Evolutionary conservation across 2,329 filamentous ascomycete genomes (phyloP).

Genomic region (Clonostachys rosea): DNA sequence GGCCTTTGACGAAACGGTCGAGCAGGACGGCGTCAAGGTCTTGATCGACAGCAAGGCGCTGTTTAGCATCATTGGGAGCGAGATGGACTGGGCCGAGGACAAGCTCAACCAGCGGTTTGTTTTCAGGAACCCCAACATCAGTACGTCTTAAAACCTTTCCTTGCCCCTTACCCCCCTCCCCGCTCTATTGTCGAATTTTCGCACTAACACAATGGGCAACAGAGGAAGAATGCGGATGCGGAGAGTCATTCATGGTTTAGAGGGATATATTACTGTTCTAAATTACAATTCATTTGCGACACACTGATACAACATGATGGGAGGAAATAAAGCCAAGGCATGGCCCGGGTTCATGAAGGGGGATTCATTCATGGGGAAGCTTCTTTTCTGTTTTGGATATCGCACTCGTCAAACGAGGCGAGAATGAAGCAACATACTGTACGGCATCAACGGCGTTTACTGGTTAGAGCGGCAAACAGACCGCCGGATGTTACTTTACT

Average conservation of each 20-base stretch:
- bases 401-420: neutral
- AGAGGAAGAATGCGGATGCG: constrained; percentile 96
- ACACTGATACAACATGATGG: no score
- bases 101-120: constrained; percentile 90
- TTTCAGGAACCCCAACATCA: constrained; percentile 97
- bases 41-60: constrained; percentile 95
- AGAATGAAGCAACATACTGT: neutral
- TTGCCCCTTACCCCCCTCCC: no score
- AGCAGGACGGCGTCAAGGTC: constrained; percentile 94
- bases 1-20: constrained; percentile 84
- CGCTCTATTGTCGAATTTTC: neutral
- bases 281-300: no score
- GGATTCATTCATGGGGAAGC: no score
- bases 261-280: neutral
- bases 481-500: neutral
- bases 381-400: neutral
- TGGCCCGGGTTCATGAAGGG: no score
- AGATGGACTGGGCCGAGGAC: constrained; percentile 99
- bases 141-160: constrained; percentile 53
- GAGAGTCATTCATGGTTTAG: constrained; percentile 89
- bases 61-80: constrained; percentile 95
- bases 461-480: neutral
- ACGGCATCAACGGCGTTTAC: neutral
- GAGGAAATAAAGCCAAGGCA: no score
- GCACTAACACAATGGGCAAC: constrained; percentile 3